phyloP scores from a whole-genome alignment of 345 rosid genomes.

The Odontarrhena argentea region DNA sequence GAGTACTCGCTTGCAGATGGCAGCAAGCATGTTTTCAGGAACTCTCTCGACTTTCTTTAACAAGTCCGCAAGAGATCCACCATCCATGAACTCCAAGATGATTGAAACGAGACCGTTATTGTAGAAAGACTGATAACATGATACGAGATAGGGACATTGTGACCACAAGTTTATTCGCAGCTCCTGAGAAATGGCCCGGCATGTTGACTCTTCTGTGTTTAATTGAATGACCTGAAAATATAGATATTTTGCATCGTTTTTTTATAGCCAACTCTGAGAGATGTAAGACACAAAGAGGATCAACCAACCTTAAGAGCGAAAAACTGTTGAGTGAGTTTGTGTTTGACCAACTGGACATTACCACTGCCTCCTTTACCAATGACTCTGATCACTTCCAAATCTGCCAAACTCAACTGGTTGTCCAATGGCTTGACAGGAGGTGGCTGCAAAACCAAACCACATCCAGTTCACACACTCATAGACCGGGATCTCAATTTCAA shows the following conservation, averaged over 20 bases:
- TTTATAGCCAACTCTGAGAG: neutral
- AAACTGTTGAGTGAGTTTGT: conserved; percentile 87
- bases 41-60: conserved; percentile 64
- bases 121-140: conserved; percentile 83
- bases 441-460: conserved; percentile 49
- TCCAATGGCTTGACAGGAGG: conserved; percentile 70
- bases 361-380: conserved; percentile 95
- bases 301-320: conserved; percentile 95
- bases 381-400: conserved; percentile 77
- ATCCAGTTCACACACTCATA: neutral
- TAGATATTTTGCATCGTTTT: neutral
- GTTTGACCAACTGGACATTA: conserved; percentile 88
- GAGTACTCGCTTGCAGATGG: conserved; percentile 77
- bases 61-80: conserved; percentile 81
- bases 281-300: neutral
- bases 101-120: conserved; percentile 77
- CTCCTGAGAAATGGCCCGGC: conserved; percentile 71
- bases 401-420: conserved; percentile 69
- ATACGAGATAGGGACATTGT: conserved; percentile 77
- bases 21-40: conserved; percentile 73
- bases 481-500: conserved; percentile 22
- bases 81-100: conserved; percentile 87
- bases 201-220: conserved; percentile 70
- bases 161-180: conserved; percentile 76
- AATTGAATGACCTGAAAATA: conserved; percentile 61